Evolutionary conservation across 2,329 filamentous ascomycete species (phyloP), one percentile per base, ranked within the genome.

Genomic region (Epichloe sibirici): DNA sequence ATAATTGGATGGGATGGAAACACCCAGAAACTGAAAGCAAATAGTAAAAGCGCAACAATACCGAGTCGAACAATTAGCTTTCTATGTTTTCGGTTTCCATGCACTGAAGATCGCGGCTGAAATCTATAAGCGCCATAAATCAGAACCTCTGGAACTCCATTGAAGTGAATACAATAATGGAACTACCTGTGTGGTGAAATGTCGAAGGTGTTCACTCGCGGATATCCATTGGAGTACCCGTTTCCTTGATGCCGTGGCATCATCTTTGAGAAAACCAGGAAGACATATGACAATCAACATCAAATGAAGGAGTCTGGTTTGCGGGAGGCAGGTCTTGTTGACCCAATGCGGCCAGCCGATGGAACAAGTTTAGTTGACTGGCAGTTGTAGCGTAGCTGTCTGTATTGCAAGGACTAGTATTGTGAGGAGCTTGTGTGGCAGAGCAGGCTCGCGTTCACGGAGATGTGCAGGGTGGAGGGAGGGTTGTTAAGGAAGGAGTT

Each of bases 111-210:
- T 66, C 90, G 85, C 55, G 90, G 88, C 69, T 93, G 88, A 62
- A 94, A 96, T 51, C 67, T 70, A 46, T 28, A 13, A 1, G 39
- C 15, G 5, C 21, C 8, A 9, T 7, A 12, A 51, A 34, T 55
- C 42, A 48, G 47, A 25, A 45, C 35, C 13, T 40, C 5, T 12
- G 28, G 35, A 23, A 51, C n/a, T 9, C 11, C 4, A 9, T 51
- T 7, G 7, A 40, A 15, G 31, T 40, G 3, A n/a, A 9, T 17
- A 25, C 13, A 1, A 44, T 15, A 23, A 31, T 1, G 45, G 6
- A 23, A 25, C 43, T 80, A 95, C 86, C 88, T 87, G 69, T 95
- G 89, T 60, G 89, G 88, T 61, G 88, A 89, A 64, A 94, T 90
- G 59, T 89, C 88, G 66, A 95, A 91, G 45, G 85, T 87, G 64